A percentile compares a stretch with the other conserved stretches of the same genome.
Conservation (phyloP, 2,329 filamentous ascomycete genomes). For the Colletotrichum sp. region DNA sequence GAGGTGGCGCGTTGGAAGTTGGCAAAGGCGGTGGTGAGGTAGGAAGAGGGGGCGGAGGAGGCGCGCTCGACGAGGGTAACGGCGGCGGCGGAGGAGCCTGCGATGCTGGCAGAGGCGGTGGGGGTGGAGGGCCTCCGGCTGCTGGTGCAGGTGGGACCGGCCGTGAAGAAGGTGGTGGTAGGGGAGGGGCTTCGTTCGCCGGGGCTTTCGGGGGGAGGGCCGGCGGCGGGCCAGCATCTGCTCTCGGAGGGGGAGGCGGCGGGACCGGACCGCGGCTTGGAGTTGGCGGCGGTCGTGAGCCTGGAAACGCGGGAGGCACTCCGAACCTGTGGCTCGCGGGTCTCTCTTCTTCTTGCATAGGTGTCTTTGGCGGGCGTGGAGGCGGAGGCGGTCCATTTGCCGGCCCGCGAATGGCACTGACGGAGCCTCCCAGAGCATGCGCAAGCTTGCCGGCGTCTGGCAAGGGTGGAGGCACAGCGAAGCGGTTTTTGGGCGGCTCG, state of each 20-base stretch:
- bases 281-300: slow-evolving; percentile 73
- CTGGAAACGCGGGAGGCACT: slow-evolving; percentile 81
- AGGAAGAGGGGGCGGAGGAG: slow-evolving; percentile 41
- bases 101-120: slow-evolving; percentile 35
- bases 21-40: slow-evolving; percentile 25
- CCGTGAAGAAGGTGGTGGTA: slow-evolving; percentile 56
- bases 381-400: slow-evolving; percentile 66
- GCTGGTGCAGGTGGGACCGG: slow-evolving; percentile 60
- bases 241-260: slow-evolving; percentile 67
- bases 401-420: slow-evolving; percentile 32
- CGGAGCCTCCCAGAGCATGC: slow-evolving; percentile 49
- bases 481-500: slow-evolving; percentile 54
- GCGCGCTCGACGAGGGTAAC: slow-evolving; percentile 27
- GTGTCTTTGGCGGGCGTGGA: slow-evolving; percentile 71
- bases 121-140: slow-evolving; percentile 39
- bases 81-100: slow-evolving; percentile 37
- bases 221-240: slow-evolving; percentile 38
- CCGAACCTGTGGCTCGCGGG: slow-evolving; percentile 64
- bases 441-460: slow-evolving; percentile 90
- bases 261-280: slow-evolving; percentile 75
- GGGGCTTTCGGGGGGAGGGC: slow-evolving; percentile 56
- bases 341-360: slow-evolving; percentile 69
- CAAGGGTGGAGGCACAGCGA: slow-evolving; percentile 72
- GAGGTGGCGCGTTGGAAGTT: slow-evolving; percentile 28
- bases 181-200: slow-evolving; percentile 47